Percentiles rank a stretch among this genome's conserved stretches.
These are phyloP conservation scores for Yarrowia sp. DNA, from an alignment of 805 yeast genomes.

Conservation along the genomic window DNA sequence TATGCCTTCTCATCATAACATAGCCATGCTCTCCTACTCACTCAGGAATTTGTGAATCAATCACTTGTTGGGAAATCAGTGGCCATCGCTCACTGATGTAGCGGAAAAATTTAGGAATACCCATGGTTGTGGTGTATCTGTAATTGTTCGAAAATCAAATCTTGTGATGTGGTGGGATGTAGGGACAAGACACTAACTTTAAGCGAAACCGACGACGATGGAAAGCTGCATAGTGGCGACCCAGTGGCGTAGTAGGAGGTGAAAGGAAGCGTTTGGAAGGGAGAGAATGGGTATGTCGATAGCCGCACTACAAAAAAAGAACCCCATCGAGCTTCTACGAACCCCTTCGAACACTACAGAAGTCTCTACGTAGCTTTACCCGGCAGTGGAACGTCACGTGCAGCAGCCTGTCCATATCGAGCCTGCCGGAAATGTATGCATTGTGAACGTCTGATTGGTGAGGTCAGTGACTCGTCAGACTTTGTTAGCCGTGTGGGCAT, in stretches of 20 bases:
- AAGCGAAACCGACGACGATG: slow-evolving; percentile 30
- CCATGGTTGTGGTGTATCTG: slow-evolving; percentile 43
- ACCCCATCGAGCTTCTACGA: not conserved
- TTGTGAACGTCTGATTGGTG: too few relatives aligned
- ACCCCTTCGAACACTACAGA: not conserved
- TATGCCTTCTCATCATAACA: not conserved
- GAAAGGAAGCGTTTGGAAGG: not conserved
- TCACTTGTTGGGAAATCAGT: slow-evolving; percentile 79
- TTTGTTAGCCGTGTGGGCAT: too few relatives aligned
- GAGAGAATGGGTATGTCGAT: not conserved
- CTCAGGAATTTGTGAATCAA: slow-evolving; percentile 81
- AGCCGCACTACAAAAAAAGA: not conserved
- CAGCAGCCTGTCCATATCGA: too few relatives aligned
- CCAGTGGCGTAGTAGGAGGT: not conserved
- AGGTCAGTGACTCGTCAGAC: too few relatives aligned
- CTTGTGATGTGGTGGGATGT: slow-evolving; percentile 18
- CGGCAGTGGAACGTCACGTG: slow-evolving; percentile 1
- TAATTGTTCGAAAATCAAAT: not conserved
- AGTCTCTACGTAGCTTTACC: not conserved
- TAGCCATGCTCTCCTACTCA: slow-evolving; percentile 34
- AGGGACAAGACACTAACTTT: slow-evolving; percentile 29
- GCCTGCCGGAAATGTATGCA: not conserved
- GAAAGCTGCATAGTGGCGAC: not conserved
- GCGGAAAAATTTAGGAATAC: slow-evolving; percentile 95
- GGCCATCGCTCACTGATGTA: slow-evolving; percentile 99